Evolutionary conservation across 164 flowering plant species (phyloP).

Genomic region (Vitis rotundifolia): DNA sequence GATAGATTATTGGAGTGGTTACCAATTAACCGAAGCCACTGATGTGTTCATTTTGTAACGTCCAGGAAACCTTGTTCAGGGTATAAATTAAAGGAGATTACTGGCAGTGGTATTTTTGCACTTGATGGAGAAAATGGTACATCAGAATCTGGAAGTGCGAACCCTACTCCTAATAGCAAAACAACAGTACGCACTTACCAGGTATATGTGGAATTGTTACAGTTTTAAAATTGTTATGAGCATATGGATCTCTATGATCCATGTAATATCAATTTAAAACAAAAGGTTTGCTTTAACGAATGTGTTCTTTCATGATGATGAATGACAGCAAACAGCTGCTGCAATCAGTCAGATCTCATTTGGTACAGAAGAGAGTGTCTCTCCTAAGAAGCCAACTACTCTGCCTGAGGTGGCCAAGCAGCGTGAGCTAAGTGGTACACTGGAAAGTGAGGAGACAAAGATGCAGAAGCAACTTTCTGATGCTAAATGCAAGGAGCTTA

Average conservation of each 20-base stretch:
- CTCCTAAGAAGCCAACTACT: conserved; percentile 77
- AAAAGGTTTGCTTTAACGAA: background rate
- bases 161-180: conserved; percentile 45
- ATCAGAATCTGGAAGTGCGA: conserved; percentile 49
- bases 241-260: background rate
- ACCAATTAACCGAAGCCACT: background rate
- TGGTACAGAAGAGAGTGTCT: conserved; percentile 67
- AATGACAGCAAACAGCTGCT: conserved; percentile 67
- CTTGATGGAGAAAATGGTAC: conserved; percentile 52
- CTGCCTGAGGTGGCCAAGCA: conserved; percentile 91
- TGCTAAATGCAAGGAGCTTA: conserved; percentile 87
- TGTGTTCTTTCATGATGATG: background rate
- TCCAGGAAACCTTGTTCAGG: conserved; percentile 93
- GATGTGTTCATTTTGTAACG: background rate
- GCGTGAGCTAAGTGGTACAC: conserved; percentile 86
- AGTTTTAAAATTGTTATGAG: background rate
- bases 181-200: conserved; percentile 84
- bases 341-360: conserved; percentile 95
- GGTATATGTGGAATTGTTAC: conserved; percentile 35
- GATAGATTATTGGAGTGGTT: background rate
- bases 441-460: conserved; percentile 69
- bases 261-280: background rate
- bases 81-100: conserved; percentile 84
- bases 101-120: conserved; percentile 88
- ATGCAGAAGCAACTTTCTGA: conserved; percentile 76